Evolutionary conservation across 1,284 basidiomycete species (phyloP), one percentile per base, ranked within the genome.

Genomic region (Malassezia vespertilionis): DNA sequence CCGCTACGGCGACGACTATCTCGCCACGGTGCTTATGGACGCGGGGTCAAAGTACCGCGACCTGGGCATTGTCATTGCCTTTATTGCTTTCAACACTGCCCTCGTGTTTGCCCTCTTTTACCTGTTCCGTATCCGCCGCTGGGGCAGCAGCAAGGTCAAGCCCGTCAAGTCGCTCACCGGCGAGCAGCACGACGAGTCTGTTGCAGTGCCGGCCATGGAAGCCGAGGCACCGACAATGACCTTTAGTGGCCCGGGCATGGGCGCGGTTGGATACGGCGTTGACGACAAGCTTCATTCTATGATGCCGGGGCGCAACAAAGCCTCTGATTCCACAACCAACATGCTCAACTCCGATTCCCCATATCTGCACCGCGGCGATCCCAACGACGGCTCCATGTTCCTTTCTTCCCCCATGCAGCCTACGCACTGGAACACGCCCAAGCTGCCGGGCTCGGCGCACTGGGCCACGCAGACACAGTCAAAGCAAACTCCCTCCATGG

Each of bases 61-160:
- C 44, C 30, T 66, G 15, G 63, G 63, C 17, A 69, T 85, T 38
- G 71, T 85, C 51, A 76, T 76, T 62, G 79, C 72, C 0, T 85
- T 78, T 71, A 76, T 82, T 54, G 58, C 73, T 14, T 78, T 83
- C 72, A 84, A 84, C 54, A 43, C 69, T 12, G 39, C 39, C 10
- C 60, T 60, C 26, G 49, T 50, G 44, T 61, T 56, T 36, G 44
- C 33, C 2, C 42, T 61, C 39, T 65, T 65, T 41, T 68, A 57
- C 46, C 47, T 58, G n/a, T 61, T 61, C 57, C 46, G 59, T 31
- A 40, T 61, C 42, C 54, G 50, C 44, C 51, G 51, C 35, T 53
- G 53, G 14, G 49, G 52, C 21, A 34, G 43, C 33, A 33, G 40
- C 14, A 53, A 45, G 33, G 35, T 31, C 39, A 53, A 54, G 21